phyloP scores from a whole-genome alignment of 2,329 filamentous ascomycete species.

The Diaporthe batatas region DNA sequence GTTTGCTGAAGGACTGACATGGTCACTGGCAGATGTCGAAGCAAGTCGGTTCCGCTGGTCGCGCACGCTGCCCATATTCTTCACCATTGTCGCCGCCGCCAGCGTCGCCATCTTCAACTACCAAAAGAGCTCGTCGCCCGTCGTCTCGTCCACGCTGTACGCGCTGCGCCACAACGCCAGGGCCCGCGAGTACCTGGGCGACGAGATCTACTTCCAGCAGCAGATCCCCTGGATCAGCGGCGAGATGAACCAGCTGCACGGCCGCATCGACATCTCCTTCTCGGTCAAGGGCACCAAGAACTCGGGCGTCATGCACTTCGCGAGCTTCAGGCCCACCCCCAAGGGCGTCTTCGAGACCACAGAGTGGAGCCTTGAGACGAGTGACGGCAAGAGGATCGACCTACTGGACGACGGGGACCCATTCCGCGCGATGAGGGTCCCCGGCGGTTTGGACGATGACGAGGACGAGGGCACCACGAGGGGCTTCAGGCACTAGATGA shows the following conservation, averaged over 20 bases:
- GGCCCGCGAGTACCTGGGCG: conserved; percentile 84
- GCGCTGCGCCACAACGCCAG: conserved; percentile 83
- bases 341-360: conserved; percentile 83
- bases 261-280: conserved; percentile 88
- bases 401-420: conserved; percentile 81
- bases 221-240: conserved; percentile 87
- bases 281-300: conserved; percentile 83
- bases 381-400: conserved; percentile 73
- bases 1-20: background rate
- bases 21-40: conserved; percentile 54
- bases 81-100: conserved; percentile 76
- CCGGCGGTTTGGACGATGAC: conserved; percentile 48
- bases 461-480: conserved; percentile 54
- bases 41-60: conserved; percentile 71
- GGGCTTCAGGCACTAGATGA: conserved; percentile 65
- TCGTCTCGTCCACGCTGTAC: conserved; percentile 91
- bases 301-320: conserved; percentile 83
- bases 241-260: conserved; percentile 94
- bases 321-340: conserved; percentile 74
- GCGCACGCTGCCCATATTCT: conserved; percentile 85
- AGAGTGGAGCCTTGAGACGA: conserved; percentile 86
- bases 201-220: conserved; percentile 85
- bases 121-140: conserved; percentile 90
- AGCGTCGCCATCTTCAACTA: conserved; percentile 98
- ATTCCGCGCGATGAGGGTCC: conserved; percentile 58